Percentiles rank a stretch among this genome's conserved stretches.
Evolutionary conservation across 2,329 filamentous ascomycete genomes (phyloP).

Genomic region (Plectosphaerella plurivora): DNA sequence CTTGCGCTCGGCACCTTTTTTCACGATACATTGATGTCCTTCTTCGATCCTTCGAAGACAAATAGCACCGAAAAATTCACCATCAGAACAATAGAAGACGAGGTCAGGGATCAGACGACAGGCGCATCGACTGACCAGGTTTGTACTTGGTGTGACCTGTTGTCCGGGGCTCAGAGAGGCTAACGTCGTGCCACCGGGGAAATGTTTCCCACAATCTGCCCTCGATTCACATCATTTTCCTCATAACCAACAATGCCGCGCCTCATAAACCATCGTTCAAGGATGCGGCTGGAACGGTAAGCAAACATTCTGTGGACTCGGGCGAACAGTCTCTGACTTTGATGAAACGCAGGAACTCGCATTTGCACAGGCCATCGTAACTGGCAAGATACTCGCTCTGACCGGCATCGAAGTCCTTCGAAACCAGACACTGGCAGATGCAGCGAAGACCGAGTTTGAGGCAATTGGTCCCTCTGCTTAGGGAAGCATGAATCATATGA

Average conservation of each 20-base stretch:
- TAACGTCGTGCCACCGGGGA: constrained; percentile 14
- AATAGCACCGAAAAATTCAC: neutral
- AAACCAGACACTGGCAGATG: neutral
- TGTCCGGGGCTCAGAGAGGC: neutral
- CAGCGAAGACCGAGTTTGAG: neutral
- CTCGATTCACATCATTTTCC: constrained; percentile 17
- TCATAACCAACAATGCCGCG: constrained; percentile 14
- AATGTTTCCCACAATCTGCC: constrained; percentile 23
- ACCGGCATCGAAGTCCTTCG: neutral
- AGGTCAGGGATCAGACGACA: neutral
- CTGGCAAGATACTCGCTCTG: neutral
- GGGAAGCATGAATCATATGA: neutral
- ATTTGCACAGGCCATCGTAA: neutral
- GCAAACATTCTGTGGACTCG: neutral
- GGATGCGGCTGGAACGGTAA: neutral
- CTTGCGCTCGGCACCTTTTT: neutral
- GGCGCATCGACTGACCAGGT: neutral
- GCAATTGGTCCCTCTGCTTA: neutral
- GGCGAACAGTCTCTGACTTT: neutral
- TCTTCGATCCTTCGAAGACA: neutral
- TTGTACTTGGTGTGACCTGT: neutral
- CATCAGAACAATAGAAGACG: neutral
- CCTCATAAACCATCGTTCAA: neutral
- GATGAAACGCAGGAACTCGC: neutral
- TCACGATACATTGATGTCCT: neutral